phyloP scores from a whole-genome alignment of 441 rosid species.

The Breynia disticha region DNA sequence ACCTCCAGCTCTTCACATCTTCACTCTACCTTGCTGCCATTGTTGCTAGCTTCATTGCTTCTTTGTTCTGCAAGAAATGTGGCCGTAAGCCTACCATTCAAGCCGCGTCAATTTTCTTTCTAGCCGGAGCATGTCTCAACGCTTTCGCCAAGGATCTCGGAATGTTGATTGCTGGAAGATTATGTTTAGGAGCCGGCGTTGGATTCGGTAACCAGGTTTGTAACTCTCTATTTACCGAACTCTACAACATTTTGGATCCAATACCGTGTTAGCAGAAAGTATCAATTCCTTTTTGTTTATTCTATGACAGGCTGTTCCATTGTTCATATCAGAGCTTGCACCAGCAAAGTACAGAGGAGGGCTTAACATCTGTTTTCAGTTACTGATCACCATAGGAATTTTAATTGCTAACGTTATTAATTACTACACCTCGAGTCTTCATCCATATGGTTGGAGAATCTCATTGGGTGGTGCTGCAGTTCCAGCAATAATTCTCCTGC shows the following conservation, averaged over 20 bases:
- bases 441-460: conserved; percentile 50
- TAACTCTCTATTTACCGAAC: neutral
- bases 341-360: conserved; percentile 56
- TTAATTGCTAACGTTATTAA: conserved; percentile 44
- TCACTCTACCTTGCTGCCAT: conserved; percentile 43
- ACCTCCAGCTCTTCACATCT: conserved; percentile 52
- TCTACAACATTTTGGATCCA: no score
- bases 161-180: conserved; percentile 41
- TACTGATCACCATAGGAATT: conserved; percentile 63
- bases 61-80: conserved; percentile 20
- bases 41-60: conserved; percentile 30
- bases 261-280: no score
- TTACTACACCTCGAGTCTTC: conserved; percentile 31
- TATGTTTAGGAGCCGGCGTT: conserved; percentile 45
- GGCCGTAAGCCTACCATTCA: conserved; percentile 45
- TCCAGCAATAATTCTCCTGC: conserved; percentile 48
- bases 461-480: conserved; percentile 60
- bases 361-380: conserved; percentile 55
- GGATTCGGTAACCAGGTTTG: conserved; percentile 65
- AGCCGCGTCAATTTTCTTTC: conserved; percentile 38
- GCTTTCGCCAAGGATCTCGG: conserved; percentile 28
- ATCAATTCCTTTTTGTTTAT: neutral
- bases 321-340: conserved; percentile 81
- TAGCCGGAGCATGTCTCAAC: conserved; percentile 30
- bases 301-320: conserved; percentile 54